phyloP scores from a whole-genome alignment of 345 rosid genomes.

The Eucalyptus urophylla region DNA sequence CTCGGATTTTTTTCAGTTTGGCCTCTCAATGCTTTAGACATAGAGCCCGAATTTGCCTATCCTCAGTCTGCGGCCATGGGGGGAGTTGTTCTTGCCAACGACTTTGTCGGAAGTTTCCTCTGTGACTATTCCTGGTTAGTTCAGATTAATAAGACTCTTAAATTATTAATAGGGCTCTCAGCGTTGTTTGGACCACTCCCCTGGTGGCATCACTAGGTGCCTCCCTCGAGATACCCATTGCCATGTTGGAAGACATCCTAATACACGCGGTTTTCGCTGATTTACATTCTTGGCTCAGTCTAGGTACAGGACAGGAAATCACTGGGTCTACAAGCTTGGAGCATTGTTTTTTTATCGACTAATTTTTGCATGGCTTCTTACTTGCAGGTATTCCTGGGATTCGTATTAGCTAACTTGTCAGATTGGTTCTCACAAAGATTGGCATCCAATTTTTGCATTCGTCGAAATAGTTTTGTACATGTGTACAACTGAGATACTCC shows the following conservation, averaged over 20 bases:
- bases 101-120: constrained; percentile 26
- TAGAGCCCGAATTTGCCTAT: constrained; percentile 23
- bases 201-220: constrained; percentile 24
- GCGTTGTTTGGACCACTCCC: constrained; percentile 33
- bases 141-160: background rate
- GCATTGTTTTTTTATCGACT: background rate
- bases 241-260: constrained; percentile 30
- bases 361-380: background rate
- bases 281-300: constrained; percentile 16
- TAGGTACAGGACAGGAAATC: background rate
- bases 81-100: constrained; percentile 8
- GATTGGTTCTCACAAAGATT: constrained; percentile 11
- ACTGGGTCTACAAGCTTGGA: background rate
- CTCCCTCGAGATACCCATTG: constrained; percentile 30
- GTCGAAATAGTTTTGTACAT: background rate
- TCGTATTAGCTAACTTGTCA: constrained; percentile 12
- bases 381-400: constrained; percentile 26
- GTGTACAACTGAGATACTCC: background rate
- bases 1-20: constrained; percentile 2
- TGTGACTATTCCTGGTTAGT: constrained; percentile 28
- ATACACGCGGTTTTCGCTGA: constrained; percentile 13
- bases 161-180: constrained; percentile 14
- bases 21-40: constrained; percentile 27
- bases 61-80: constrained; percentile 11
- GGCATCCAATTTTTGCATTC: background rate